Conservation (phyloP, 140 eudicot species). For the Ambrosia hybrid region DNA sequence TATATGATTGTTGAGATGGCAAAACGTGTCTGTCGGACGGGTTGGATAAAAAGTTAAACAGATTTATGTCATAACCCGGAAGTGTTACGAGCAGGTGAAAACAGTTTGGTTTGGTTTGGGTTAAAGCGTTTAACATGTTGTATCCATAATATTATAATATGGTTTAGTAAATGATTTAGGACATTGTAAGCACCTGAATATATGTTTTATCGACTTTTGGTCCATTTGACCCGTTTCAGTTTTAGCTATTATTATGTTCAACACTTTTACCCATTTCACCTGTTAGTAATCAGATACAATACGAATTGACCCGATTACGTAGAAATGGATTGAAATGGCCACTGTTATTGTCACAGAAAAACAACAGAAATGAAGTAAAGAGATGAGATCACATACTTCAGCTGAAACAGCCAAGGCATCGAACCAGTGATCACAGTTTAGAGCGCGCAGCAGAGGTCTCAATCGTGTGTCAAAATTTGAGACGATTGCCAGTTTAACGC, state of each 20-base stretch:
- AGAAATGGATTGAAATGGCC: background rate
- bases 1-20: background rate
- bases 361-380: constrained; percentile 5
- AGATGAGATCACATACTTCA: constrained; percentile 56
- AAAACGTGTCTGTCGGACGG: background rate
- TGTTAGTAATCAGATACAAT: background rate
- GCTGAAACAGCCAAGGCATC: constrained; percentile 99
- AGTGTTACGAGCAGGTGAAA: background rate
- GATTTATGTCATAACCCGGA: background rate
- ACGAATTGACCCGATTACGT: background rate
- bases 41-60: background rate
- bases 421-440: constrained; percentile 96
- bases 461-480: constrained; percentile 94
- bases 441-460: constrained; percentile 78
- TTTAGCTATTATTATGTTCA: background rate
- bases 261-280: constrained; percentile 3
- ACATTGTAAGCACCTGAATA: background rate
- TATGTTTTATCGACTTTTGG: background rate
- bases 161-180: background rate
- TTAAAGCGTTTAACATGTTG: too few species aligned
- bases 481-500: constrained; percentile 87
- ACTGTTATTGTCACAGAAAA: background rate
- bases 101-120: too few species aligned
- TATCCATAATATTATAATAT: background rate
- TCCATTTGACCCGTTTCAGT: background rate